These are phyloP conservation scores for Dendrobium officinale DNA, from an alignment of 106 monocot species.

Conservation along the genomic window DNA sequence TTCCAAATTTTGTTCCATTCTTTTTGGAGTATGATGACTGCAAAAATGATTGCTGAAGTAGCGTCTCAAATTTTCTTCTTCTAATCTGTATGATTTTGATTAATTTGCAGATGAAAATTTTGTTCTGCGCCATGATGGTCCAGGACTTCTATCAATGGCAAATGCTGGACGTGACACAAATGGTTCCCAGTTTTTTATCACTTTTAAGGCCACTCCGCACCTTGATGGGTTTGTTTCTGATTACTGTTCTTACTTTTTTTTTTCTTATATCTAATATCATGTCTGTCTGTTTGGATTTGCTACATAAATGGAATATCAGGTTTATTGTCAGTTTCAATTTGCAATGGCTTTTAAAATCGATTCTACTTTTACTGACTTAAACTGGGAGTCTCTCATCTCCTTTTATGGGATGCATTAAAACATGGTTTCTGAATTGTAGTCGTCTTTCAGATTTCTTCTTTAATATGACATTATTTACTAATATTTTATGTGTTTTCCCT, in stretches of 20 bases:
- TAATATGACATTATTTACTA: neutral
- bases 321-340: neutral
- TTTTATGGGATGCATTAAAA: neutral
- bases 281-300: neutral
- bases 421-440: neutral
- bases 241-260: neutral
- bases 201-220: conserved; percentile 75
- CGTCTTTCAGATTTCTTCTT: neutral
- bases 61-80: conserved; percentile 5
- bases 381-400: too few species aligned
- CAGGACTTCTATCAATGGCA: conserved; percentile 87
- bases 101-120: conserved; percentile 77
- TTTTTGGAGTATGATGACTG: neutral
- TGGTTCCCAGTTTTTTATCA: conserved; percentile 96
- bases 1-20: neutral
- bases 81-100: neutral
- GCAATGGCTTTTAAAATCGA: neutral
- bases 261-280: neutral
- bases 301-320: neutral
- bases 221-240: conserved; percentile 74
- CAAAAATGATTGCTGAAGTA: conserved; percentile 1
- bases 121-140: conserved; percentile 62
- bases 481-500: neutral
- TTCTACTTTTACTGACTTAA: neutral
- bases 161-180: conserved; percentile 82